Base-by-base conservation (phyloP, 1,139 yeast species). In the Blastobotrys elegans region DNA sequence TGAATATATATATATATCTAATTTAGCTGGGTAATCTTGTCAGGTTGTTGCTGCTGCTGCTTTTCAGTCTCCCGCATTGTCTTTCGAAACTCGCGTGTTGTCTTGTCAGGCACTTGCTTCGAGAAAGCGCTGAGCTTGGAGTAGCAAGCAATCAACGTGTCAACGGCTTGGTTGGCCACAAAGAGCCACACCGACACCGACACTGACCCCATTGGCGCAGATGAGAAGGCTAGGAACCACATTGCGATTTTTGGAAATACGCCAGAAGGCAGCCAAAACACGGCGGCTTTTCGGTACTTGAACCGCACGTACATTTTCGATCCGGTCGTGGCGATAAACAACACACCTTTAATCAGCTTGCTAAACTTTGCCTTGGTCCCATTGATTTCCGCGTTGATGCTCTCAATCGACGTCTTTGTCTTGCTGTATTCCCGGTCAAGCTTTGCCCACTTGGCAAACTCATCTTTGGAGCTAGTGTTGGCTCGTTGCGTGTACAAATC, bases 401-500 rank as follows among this genome's bases (percentile, higher is more conserved):
- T 54, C 24, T 73, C 76, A 42, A 84, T 68, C 53, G 84, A 80
- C 10, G 68, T 71, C 44, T 73, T 72, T 47, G 86, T 63, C 52
- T 77, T 75, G 53, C 84, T 90, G 50, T 75, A 69, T 57, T 76
- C 77, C 44, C 98, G 76, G 59, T 88, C 90, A 54, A 90, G 74
- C 64, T 88, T 88, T 2, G 97, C 95, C 98, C 98, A 92, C 59
- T 78, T 82, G 41, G 97, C 97, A 65, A 90, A 92, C 59, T 92
- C 82, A 62, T 92, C 97, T 65, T 90, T 97, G 4, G 97, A 94
- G 52, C 89, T 79, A 14, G 90, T 76, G 7, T 74, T 60, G 40
- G 79, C 70, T 53, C 89, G 76, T 56, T 82, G 79, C 13, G 69
- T 70, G 54, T 76, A 71, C 24, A 81, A 61, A 22, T 68, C 65